phyloP scores from a whole-genome alignment of 2,329 filamentous ascomycete species.

The Sclerotinia minor region DNA sequence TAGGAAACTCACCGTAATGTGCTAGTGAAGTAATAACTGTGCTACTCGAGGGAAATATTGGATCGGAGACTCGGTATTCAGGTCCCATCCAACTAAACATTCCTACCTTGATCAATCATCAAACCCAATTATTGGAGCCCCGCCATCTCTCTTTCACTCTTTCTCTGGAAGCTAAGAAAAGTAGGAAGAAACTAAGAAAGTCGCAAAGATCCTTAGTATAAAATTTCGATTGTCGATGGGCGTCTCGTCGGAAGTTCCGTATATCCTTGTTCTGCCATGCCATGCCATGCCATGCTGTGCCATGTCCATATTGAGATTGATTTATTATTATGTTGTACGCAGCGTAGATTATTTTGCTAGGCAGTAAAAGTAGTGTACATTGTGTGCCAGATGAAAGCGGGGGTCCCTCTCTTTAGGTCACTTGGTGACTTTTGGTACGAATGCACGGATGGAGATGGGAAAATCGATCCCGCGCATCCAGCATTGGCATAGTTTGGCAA shows the following conservation, averaged over 20 bases:
- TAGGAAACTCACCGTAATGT: background rate
- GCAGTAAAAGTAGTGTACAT: too few species aligned
- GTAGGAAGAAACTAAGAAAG: background rate
- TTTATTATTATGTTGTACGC: too few species aligned
- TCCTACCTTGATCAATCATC: too few species aligned
- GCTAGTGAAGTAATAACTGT: background rate
- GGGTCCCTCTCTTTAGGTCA: constrained; percentile 14
- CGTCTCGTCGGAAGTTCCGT: constrained; percentile 10
- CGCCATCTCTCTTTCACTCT: background rate
- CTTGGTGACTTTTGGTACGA: background rate
- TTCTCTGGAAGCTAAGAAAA: too few species aligned
- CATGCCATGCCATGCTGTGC: too few species aligned
- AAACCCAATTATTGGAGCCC: background rate
- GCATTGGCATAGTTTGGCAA: background rate
- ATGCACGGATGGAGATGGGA: constrained; percentile 17
- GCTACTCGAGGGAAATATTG: background rate
- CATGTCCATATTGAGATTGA: too few species aligned
- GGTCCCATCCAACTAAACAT: background rate
- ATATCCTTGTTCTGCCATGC: background rate
- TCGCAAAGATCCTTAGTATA: constrained; percentile 4
- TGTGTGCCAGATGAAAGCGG: background rate
- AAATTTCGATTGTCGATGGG: constrained; percentile 17
- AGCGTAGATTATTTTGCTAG: too few species aligned
- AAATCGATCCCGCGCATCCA: constrained; percentile 15
- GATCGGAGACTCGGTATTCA: background rate